Evolutionary conservation across 2,329 filamentous ascomycete species (phyloP).

Genomic region (Nemania sp.): DNA sequence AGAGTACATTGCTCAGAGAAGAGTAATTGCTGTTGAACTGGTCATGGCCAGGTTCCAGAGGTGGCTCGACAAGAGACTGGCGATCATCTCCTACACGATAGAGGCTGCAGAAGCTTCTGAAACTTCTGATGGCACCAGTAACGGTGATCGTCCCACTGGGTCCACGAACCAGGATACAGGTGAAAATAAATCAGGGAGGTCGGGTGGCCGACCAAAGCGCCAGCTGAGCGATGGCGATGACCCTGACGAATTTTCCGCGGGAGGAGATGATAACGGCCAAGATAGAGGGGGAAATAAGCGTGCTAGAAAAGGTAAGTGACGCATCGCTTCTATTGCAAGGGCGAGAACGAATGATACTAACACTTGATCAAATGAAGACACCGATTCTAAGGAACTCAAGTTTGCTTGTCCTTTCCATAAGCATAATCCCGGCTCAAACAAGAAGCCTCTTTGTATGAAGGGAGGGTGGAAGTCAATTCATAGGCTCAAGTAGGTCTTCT

Average conservation of each 20-base stretch:
- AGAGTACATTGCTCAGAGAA: conserved; percentile 37
- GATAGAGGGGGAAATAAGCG: conserved; percentile 44
- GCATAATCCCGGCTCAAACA: conserved; percentile 36
- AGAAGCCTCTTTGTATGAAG: conserved; percentile 28
- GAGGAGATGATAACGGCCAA: conserved; percentile 36
- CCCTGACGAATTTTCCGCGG: conserved; percentile 33
- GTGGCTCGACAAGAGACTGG: conserved; percentile 38
- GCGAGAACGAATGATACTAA: conserved; percentile 8
- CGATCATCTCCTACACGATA: conserved; percentile 36
- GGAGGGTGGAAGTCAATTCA: conserved; percentile 37
- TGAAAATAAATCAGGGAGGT: conserved; percentile 22
- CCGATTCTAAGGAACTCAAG: conserved; percentile 32
- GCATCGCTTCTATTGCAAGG: not conserved
- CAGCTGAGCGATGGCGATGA: conserved; percentile 34
- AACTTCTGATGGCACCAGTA: conserved; percentile 27
- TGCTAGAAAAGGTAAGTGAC: conserved; percentile 36
- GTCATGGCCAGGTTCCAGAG: conserved; percentile 37
- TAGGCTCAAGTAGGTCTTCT: conserved; percentile 36
- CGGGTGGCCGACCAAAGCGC: conserved; percentile 33
- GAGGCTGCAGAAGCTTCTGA: conserved; percentile 36
- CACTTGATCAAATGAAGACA: conserved; percentile 23
- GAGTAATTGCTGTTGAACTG: conserved; percentile 30
- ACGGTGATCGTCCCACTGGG: conserved; percentile 12
- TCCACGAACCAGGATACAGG: conserved; percentile 2
- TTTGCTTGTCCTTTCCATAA: conserved; percentile 45